Evolutionary conservation across 1,284 basidiomycete species (phyloP), one percentile per base, ranked within the genome.

Genomic region (Chiua sp.): DNA sequence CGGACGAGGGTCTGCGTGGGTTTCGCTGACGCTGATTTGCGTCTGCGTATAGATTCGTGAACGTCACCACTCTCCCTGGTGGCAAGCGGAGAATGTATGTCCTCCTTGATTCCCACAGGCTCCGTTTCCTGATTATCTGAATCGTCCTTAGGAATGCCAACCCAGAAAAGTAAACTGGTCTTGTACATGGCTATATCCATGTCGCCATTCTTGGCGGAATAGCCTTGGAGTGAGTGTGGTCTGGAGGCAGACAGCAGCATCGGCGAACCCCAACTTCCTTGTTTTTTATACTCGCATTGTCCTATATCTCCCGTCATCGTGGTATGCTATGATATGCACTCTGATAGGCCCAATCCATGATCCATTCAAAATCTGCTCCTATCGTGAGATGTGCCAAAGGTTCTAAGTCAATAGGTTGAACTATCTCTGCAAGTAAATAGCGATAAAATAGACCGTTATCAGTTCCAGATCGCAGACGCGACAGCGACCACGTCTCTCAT

Each of bases 31-130:
- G 54, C 47, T 30, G 42, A n/a, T 22, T 4, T 44, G 37, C 8
- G 20, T 39, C 20, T 32, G 10, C 48, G 6, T 53, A 10, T 42
- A 94, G 93, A 79, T 96, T 96, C 87, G 96, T 98, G 72, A 98
- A 98, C 80, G 95, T 96, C 66, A 94, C 93, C 63, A 87, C 90
- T 64, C 85, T 92, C 63, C 92, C 93, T 65, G 92, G 92, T 70
- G 96, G 95, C 80, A 98, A 98, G 87, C 88, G 96, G 80, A 89
- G 88, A 82, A 97, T 98, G 96, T 96, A 79, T 87, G 94, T 51
- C 62, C 35, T 13, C 44, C 37, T 55, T 56, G 54, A 47, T 47
- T 15, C 32, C 75, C 28, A 16, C 23, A 22, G 18, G 11, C 15
- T 7, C 39, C 11, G 11, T 92, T 91, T 91, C 11, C 30, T 16